These are phyloP conservation scores for Gossypium davidsonii DNA, from an alignment of 441 rosid species.

Conservation along the genomic window DNA sequence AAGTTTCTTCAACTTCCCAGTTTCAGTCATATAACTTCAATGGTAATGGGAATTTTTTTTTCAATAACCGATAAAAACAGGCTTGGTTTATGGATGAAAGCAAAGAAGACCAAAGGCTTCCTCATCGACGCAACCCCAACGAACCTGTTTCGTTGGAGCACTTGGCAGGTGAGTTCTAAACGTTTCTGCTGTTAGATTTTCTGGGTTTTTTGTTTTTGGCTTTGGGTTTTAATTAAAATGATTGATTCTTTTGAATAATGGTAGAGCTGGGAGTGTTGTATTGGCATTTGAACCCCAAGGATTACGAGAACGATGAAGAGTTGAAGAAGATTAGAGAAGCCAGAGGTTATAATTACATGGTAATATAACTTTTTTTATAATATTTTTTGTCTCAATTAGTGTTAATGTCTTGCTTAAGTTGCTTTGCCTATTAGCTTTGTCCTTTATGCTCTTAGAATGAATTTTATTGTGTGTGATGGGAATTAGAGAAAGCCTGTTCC, in stretches of 20 bases:
- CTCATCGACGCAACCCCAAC: conserved; percentile 53
- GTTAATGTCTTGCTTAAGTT: neutral
- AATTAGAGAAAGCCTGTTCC: neutral
- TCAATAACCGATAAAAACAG: conserved; percentile 18
- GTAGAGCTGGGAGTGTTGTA: conserved; percentile 70
- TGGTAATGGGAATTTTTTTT: neutral
- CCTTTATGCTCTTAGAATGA: neutral
- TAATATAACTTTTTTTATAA: conserved; percentile 10
- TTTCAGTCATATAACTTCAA: neutral
- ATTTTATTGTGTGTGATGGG: neutral
- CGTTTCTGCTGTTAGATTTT: conserved; percentile 9
- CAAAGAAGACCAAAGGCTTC: conserved; percentile 60
- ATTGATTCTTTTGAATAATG: neutral
- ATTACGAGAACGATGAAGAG: conserved; percentile 62
- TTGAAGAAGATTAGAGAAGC: conserved; percentile 53
- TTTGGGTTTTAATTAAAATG: neutral
- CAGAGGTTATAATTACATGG: conserved; percentile 83
- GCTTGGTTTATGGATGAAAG: conserved; percentile 86
- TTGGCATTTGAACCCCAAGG: conserved; percentile 66
- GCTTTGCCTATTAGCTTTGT: neutral
- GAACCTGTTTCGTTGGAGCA: conserved; percentile 46
- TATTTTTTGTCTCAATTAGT: neutral
- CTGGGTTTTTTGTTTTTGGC: neutral
- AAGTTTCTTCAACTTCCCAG: conserved; percentile 7
- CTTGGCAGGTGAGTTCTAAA: conserved; percentile 36